Base-by-base conservation (phyloP, 73 alveolate genomes). In the Paraurostyla sp. region DNA sequence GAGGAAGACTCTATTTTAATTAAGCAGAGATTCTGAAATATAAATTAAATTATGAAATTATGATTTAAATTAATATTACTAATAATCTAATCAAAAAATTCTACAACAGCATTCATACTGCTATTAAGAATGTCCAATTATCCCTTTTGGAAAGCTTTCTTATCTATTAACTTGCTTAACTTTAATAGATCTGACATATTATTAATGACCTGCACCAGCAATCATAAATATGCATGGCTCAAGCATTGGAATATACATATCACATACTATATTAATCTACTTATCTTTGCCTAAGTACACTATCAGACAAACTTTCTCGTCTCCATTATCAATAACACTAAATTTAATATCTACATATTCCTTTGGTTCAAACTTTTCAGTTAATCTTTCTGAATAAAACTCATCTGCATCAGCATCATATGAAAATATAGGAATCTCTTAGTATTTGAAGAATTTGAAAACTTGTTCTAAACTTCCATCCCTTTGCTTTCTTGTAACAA, bases 1-100 rank as follows among this genome's bases (percentile, higher is more conserved):
- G 86, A 73, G 46, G 65, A 73, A 48, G 86, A 73, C 13, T 73
- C 65, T 15, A 50, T 73, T 15, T 6, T 73, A 13, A 73, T 73
- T 13, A 73, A 48, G 15, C 6, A 43, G 29, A 73, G 42, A 27
- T 25, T 33, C 4, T 48, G 71, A 73, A 18, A n/a, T n/a, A n/a
- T 46, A 46, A 46, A 15, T 46, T 46, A 13, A 46, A 15, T 46
- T 13, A 46, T 15, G 13, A 15, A 15, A 46, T 46, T 18, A 46
- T 13, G 57, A 46, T 15, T 15, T 46, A 15, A 15, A 46, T 46
- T 15, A 46, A 46, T 15, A 46, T 13, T 15, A 46, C 13, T 46
- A 15, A 46, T 15, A 18, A 46, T 15, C 13, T 46, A 15, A 46
- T 46, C 57, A 46, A 46, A 15, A 46, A 15, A 46, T 46, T 15